phyloP scores from a whole-genome alignment of 1,139 yeast genomes.

The Wickerhamomyces sp. region DNA sequence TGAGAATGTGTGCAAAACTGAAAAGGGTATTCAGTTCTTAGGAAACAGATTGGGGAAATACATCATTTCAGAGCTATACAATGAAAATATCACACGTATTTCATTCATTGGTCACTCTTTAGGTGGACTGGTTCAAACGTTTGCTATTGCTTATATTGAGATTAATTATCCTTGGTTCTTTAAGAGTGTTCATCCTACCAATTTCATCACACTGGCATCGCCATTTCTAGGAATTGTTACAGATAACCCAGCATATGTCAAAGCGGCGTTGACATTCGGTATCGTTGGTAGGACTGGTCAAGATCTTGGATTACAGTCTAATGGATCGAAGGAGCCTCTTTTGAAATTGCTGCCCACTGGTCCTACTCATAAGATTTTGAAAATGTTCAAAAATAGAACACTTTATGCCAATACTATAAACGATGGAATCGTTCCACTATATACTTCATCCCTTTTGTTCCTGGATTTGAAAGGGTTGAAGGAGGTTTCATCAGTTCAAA shows the following conservation, averaged over 20 bases:
- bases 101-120: slow-evolving; percentile 91
- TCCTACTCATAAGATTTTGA: slow-evolving; percentile 65
- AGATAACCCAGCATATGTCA: slow-evolving; percentile 86
- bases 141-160: slow-evolving; percentile 80
- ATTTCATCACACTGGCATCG: slow-evolving; percentile 79
- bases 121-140: slow-evolving; percentile 88
- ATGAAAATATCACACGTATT: slow-evolving; percentile 47
- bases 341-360: slow-evolving; percentile 74
- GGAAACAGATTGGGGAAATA: slow-evolving; percentile 82
- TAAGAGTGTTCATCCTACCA: slow-evolving; percentile 60
- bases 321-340: slow-evolving; percentile 47
- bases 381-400: slow-evolving; percentile 55
- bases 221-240: slow-evolving; percentile 81
- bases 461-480: slow-evolving; percentile 63
- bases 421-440: slow-evolving; percentile 90
- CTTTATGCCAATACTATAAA: slow-evolving; percentile 34
- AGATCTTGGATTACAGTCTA: slow-evolving; percentile 67
- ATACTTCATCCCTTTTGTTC: slow-evolving; percentile 79
- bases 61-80: slow-evolving; percentile 53
- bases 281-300: slow-evolving; percentile 92
- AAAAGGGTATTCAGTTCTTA: slow-evolving; percentile 79
- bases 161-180: slow-evolving; percentile 73
- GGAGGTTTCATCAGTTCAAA: slow-evolving; percentile 49
- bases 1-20: slow-evolving; percentile 86
- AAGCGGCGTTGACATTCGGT: slow-evolving; percentile 80